phyloP scores from a whole-genome alignment of 2,329 filamentous ascomycete species.

The Calycina marina region DNA sequence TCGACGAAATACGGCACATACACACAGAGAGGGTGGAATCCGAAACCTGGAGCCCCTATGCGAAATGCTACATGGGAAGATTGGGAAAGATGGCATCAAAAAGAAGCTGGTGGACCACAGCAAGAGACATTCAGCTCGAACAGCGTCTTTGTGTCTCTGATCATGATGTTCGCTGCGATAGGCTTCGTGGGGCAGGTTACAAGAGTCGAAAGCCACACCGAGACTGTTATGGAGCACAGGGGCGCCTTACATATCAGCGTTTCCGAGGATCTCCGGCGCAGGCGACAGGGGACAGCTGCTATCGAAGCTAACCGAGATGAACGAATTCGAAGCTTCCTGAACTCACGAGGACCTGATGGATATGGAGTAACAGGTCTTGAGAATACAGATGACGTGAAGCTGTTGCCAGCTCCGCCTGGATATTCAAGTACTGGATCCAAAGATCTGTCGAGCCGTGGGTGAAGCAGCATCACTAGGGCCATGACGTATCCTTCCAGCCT shows the following conservation, averaged over 20 bases:
- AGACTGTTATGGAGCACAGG: slow-evolving; percentile 48
- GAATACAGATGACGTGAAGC: too few relatives aligned
- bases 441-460: too few relatives aligned
- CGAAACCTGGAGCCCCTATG: slow-evolving; percentile 29
- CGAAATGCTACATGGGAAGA: slow-evolving; percentile 95
- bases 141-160: slow-evolving; percentile 57
- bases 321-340: slow-evolving; percentile 64
- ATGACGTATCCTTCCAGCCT: too few relatives aligned
- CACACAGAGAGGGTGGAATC: slow-evolving; percentile 14
- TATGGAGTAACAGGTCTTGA: too few relatives aligned
- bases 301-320: slow-evolving; percentile 41
- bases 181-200: slow-evolving; percentile 60
- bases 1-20: slow-evolving; percentile 10
- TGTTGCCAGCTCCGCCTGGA: too few relatives aligned
- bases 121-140: slow-evolving; percentile 60
- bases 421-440: too few relatives aligned
- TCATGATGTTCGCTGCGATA: slow-evolving; percentile 53
- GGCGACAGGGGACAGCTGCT: slow-evolving; percentile 36
- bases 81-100: slow-evolving; percentile 69
- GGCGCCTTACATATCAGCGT: slow-evolving; percentile 52
- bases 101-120: slow-evolving; percentile 31
- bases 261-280: slow-evolving; percentile 43
- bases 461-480: too few relatives aligned
- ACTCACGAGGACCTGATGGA: slow-evolving; percentile 43
- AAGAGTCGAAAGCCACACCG: slow-evolving; percentile 47